These are phyloP conservation scores for Ophidiomyces ophidiicola DNA, from an alignment of 2,329 filamentous ascomycete species.

Conservation along the genomic window DNA sequence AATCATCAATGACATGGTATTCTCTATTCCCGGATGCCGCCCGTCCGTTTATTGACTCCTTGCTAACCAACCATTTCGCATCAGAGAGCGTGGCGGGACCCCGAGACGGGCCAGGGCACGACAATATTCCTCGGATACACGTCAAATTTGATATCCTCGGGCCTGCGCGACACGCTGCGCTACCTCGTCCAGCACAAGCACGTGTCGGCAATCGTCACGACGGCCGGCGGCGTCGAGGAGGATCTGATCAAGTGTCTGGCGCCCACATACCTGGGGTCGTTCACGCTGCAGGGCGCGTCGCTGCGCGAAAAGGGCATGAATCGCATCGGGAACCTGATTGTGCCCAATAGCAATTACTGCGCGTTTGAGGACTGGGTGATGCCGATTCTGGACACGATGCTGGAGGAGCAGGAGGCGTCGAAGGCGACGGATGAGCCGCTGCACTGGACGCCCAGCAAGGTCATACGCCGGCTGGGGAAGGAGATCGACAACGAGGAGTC, in stretches of 20 bases:
- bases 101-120: conserved; percentile 64
- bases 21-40: conserved; percentile 1
- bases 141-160: conserved; percentile 93
- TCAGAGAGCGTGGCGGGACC: conserved; percentile 66
- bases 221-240: conserved; percentile 89
- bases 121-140: conserved; percentile 98
- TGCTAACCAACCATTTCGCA: neutral
- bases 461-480: conserved; percentile 78
- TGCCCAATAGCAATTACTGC: conserved; percentile 96
- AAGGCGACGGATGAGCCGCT: conserved; percentile 55
- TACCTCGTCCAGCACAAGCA: conserved; percentile 90
- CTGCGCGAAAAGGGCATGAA: conserved; percentile 81
- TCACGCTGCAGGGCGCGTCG: conserved; percentile 61
- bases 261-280: conserved; percentile 83
- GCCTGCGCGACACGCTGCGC: conserved; percentile 77
- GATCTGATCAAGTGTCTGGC: conserved; percentile 98
- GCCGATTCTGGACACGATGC: conserved; percentile 86
- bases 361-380: conserved; percentile 96
- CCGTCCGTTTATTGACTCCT: conserved; percentile 13
- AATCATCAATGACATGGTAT: conserved; percentile 91
- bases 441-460: conserved; percentile 85
- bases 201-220: conserved; percentile 86
- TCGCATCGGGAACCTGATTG: conserved; percentile 87
- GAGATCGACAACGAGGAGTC: conserved; percentile 89
- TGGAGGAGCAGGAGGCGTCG: conserved; percentile 79